Base-by-base conservation (phyloP, 2,329 filamentous ascomycete species). In the Talaromyces funiculosus region DNA sequence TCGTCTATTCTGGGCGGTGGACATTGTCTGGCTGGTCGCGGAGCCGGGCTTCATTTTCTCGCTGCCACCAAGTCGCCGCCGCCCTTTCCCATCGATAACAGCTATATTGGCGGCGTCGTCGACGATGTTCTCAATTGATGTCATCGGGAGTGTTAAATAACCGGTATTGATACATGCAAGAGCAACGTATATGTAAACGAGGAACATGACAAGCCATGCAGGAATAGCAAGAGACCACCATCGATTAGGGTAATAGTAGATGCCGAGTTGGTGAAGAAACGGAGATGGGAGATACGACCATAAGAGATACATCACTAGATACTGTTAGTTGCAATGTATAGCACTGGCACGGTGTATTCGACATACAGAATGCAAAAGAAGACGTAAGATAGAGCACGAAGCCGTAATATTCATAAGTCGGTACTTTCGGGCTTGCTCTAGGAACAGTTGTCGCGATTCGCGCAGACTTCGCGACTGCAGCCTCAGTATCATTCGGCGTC, bases 391-490 rank as follows among this genome's bases (percentile, higher is more conserved):
- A 97, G 54, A 99, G 84, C 58, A 96, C 93, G 77, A 99, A 99
- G 72, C 94, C 94, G 74, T 97, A 97, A 84, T 97, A 99, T 73
- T 99, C 94, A 78, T 99, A 97, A 0, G 94, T 99, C n/a, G 94
- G 94, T 2, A 99, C 92, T 72, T 94, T 92, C 1, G 94, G 94
- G 58, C 88, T 88, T 1, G 92, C 92, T 60, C 91, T 88, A 5
- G 92, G 90, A 18, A 96, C 85, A 1, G 84, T 87, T 63, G 80
- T 83, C 63, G 79, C 83, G 67, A 79, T 81, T 54, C 78, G 80
- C 59, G 82, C 86, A 29, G 83, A 86, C 70, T 77, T 82, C 29
- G 86, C 82, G 38, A 89, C 84, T 14, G 80, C 81, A 3, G 81
- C 81, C 61, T 84, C 83, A 6, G 84, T 83, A 65, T 84, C 83